Conservation (phyloP, 2,329 filamentous ascomycete genomes). For the Alternaria conjuncta region DNA sequence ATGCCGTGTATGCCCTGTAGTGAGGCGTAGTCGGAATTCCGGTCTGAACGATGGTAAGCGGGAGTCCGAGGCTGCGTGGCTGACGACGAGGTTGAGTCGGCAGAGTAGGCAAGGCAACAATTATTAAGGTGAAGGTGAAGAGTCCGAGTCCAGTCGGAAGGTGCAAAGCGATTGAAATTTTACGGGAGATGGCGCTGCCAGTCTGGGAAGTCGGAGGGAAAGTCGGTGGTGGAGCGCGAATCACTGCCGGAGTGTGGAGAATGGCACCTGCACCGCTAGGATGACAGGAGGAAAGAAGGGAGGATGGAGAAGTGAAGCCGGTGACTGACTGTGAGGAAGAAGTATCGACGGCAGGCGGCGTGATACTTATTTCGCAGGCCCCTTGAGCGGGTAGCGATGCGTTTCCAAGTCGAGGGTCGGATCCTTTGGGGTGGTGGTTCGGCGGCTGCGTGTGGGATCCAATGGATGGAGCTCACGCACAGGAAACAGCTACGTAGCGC, state of each 20-base stretch:
- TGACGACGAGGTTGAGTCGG: slow-evolving; percentile 37
- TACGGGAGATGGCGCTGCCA: slow-evolving; percentile 37
- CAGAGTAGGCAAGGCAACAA: slow-evolving; percentile 23
- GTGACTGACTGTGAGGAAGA: slow-evolving; percentile 38
- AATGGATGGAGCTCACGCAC: slow-evolving; percentile 31
- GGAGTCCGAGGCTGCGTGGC: slow-evolving; percentile 42
- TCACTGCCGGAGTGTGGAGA: slow-evolving; percentile 37
- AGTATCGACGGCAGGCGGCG: slow-evolving; percentile 33
- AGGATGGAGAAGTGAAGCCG: slow-evolving; percentile 34
- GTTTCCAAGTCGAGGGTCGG: slow-evolving; percentile 24
- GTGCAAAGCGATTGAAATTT: slow-evolving; percentile 20
- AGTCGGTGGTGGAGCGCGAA: slow-evolving; percentile 24
- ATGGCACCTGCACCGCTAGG: slow-evolving; percentile 37
- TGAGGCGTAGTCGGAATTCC: slow-evolving; percentile 34
- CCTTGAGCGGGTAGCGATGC: slow-evolving; percentile 22
- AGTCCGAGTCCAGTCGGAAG: slow-evolving; percentile 32
- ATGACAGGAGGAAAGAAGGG: slow-evolving; percentile 32
- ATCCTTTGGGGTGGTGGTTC: slow-evolving; percentile 32
- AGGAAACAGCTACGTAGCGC: slow-evolving; percentile 35
- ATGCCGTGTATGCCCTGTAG: slow-evolving; percentile 35
- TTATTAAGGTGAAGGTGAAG: slow-evolving; percentile 37
- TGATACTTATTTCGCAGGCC: slow-evolving; percentile 40
- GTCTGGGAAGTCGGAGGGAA: slow-evolving; percentile 26
- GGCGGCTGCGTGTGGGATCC: slow-evolving; percentile 34
- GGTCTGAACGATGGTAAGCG: slow-evolving; percentile 46